Conservation (phyloP, 306 rosid species). For the Ceratonia siliqua region DNA sequence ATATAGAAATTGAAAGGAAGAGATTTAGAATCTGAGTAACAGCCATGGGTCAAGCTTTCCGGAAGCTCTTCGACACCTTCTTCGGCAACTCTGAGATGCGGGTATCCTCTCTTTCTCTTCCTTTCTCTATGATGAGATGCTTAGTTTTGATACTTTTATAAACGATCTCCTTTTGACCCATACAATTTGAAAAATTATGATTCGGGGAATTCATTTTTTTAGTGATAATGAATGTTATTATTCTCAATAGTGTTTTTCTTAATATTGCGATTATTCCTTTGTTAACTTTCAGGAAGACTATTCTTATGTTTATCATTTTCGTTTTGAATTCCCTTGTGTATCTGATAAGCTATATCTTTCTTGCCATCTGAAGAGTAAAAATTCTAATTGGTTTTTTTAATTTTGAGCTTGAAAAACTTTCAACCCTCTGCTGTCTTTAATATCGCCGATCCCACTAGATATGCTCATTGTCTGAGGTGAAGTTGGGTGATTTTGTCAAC, state of each 20-base stretch:
- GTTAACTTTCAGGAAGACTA: background rate
- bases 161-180: background rate
- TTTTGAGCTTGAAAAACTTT: background rate
- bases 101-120: slow-evolving; percentile 21
- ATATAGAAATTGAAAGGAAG: background rate
- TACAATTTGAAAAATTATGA: background rate
- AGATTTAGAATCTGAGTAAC: slow-evolving; percentile 2
- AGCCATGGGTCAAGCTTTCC: slow-evolving; percentile 58
- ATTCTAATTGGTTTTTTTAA: background rate
- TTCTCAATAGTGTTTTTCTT: background rate
- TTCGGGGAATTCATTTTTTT: background rate
- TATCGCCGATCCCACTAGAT: background rate
- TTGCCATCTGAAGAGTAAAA: background rate
- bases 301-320: background rate
- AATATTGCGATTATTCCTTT: background rate
- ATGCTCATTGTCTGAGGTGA: background rate
- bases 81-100: slow-evolving; percentile 56
- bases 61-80: slow-evolving; percentile 54
- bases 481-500: background rate
- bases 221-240: background rate
- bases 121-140: background rate
- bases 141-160: background rate
- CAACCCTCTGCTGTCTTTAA: background rate
- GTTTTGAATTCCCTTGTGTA: background rate
- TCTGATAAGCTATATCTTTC: background rate